Base-by-base conservation (phyloP, 2,329 filamentous ascomycete genomes). In the Diaporthe ampelina region DNA sequence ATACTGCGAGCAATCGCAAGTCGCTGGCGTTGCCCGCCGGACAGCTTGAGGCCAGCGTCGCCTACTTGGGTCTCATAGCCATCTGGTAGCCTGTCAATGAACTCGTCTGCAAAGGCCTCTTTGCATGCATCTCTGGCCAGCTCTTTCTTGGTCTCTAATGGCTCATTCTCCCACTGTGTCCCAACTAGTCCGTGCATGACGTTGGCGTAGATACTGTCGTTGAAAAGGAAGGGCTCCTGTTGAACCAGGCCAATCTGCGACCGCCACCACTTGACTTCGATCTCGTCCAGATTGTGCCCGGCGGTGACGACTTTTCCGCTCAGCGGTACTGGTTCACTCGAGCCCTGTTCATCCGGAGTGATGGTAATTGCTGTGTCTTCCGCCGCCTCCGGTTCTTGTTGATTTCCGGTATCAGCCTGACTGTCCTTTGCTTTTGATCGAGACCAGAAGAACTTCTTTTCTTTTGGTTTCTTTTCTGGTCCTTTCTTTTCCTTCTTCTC, bases 31-130 rank as follows among this genome's bases (percentile, higher is more conserved):
- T 93, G 91, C 3, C 91, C 91, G 24, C 91, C 91, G 32, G 88
- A 91, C 1, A 97, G 85, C 80, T 94, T 94, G 63, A 93, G 92
- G 6, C 94, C 94, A 37, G 89, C 89, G 79, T 96, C 94, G 1
- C 94, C 94, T 1, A 97, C 94, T 11, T 89, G 83, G 0, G 94
- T 95, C 6, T 93, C 88, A 79, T 95, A 95, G 1, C 91, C 90
- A 83, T 88, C 82, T 1, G 92, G 92, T 4, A 94, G 84, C 26
- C 88, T 88, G 61, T 89, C 86, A 73, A 94, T 91, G 78, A 93
- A 94, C 74, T 93, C 92, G 76, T 93, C 89, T 0, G 92, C 92
- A 81, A 92, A 94, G 0, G 92, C 89, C 79, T 94, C 91, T 57
- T 86, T 85, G 76, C 92, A 94, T 8, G 93, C 93, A 57, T 90